Evolutionary conservation across 2,329 filamentous ascomycete species (phyloP), one percentile per base, ranked within the genome.

Genomic region (Epichloe sp.): DNA sequence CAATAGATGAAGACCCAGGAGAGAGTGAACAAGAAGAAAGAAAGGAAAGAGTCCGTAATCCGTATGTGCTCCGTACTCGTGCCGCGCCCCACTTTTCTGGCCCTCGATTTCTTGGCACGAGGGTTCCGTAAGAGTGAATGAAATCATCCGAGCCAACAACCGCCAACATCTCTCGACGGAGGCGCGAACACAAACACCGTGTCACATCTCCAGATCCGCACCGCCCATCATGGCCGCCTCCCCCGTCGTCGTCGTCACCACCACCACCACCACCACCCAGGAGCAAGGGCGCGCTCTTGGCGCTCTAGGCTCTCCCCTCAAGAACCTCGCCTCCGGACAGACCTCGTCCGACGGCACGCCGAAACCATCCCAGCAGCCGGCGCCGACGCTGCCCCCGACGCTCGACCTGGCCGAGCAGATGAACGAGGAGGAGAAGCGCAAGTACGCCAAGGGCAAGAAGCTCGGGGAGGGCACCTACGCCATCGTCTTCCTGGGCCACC

Each of bases 401-500:
- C 69, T 80, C 52, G 80, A 84, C 60, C 66, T 82, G n/a, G 76
- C 86, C n/a, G 86, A 91, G 68, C 83, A 88, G 64, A 76, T 90
- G 65, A 91, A 91, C 63, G 82, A 87, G 53, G 80, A 85, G 48
- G 85, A 88, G 62, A 88, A 89, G 67, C 78, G 79, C 58, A 95
- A 93, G 74, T 98, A 95, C 66, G 79, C 93, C 57, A 95, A 94
- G 73, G 88, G 88, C 62, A 89, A 86, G 66, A 93, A 93, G 64
- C 80, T 98, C 54, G 93, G 93, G 66, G 88, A 95, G 69, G 93
- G 93, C 72, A 97, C 93, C 56, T 98, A 98, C 67, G 93, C 93
- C 65, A 84, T 94, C 62, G 93, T 98, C 62, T 96, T 89, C 73
- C 81, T 90, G 49, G 93, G 90, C 49, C 86, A 91, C 68, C 77